A percentile compares a stretch with the other conserved stretches of the same genome.
phyloP scores from a whole-genome alignment of 1,284 basidiomycete species.

The Leucoagaricus sp. region DNA sequence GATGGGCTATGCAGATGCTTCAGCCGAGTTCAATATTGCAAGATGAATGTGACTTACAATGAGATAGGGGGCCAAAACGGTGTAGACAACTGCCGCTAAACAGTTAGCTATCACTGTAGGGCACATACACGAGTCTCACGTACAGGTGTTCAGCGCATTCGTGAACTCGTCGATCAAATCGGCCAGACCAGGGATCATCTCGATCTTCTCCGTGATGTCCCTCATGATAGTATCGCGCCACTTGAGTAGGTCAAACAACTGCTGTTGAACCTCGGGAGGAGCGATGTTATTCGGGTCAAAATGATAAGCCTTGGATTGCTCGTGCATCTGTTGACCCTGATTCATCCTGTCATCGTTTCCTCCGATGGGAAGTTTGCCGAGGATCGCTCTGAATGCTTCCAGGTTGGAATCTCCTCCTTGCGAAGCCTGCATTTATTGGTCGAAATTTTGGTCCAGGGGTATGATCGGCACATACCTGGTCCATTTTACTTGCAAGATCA shows the following conservation, averaged over 20 bases:
- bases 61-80: slow-evolving; percentile 69
- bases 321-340: slow-evolving; percentile 53
- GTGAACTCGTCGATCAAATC: slow-evolving; percentile 69
- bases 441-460: slow-evolving; percentile 12
- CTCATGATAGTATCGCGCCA: slow-evolving; percentile 70
- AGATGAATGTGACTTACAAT: slow-evolving; percentile 35
- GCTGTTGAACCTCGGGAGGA: slow-evolving; percentile 71
- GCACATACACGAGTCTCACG: slow-evolving; percentile 22
- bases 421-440: slow-evolving; percentile 23
- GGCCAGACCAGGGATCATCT: slow-evolving; percentile 69
- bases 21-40: neutral
- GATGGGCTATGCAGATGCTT: slow-evolving; percentile 46
- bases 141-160: slow-evolving; percentile 65
- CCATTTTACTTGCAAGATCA: slow-evolving; percentile 74
- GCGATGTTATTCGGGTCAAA: slow-evolving; percentile 61
- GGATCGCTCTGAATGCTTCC: slow-evolving; percentile 44
- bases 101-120: neutral
- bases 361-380: slow-evolving; percentile 52
- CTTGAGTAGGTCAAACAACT: slow-evolving; percentile 67
- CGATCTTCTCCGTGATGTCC: slow-evolving; percentile 53
- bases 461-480: slow-evolving; percentile 34
- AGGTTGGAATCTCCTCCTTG: slow-evolving; percentile 36
- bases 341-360: slow-evolving; percentile 52
- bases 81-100: slow-evolving; percentile 56
- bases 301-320: slow-evolving; percentile 51